A percentile compares a stretch with the other conserved stretches of the same genome.
These are phyloP conservation scores for Phytophthora chlamydospora DNA, from an alignment of 352 stramenopile genomes.

Conservation along the genomic window DNA sequence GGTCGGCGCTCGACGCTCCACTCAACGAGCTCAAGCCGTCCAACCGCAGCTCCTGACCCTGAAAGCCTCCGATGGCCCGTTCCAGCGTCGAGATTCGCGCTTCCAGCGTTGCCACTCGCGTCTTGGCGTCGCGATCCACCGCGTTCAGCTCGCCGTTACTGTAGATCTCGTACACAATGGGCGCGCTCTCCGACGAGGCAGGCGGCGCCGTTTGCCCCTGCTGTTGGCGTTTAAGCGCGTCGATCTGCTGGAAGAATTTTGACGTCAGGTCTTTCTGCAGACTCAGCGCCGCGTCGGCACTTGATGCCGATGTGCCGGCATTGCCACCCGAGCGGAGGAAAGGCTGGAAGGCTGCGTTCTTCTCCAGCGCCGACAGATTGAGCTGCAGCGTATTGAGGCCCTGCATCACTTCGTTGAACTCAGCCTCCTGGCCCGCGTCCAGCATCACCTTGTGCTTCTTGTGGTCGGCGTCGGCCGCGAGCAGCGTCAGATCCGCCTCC, in stretches of 20 bases:
- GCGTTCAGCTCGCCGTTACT: conserved; percentile 77
- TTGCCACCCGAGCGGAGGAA: conserved; percentile 45
- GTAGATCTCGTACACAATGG: conserved; percentile 85
- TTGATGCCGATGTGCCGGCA: conserved; percentile 10
- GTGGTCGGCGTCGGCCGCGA: conserved; percentile 46
- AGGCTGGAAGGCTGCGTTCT: conserved; percentile 60
- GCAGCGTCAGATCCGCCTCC: conserved; percentile 61
- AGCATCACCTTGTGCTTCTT: conserved; percentile 60
- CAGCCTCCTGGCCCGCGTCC: conserved; percentile 70
- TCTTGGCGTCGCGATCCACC: conserved; percentile 69
- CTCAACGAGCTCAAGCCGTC: conserved; percentile 41
- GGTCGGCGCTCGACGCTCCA: conserved; percentile 32
- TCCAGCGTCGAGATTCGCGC: conserved; percentile 66
- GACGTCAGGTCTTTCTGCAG: conserved; percentile 74
- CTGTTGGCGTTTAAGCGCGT: conserved; percentile 56
- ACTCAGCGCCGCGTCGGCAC: conserved; percentile 49
- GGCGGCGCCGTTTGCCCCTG: conserved; percentile 21
- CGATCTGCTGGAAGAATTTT: conserved; percentile 77
- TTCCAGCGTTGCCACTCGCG: conserved; percentile 63
- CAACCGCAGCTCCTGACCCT: conserved; percentile 54
- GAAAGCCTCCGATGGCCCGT: conserved; percentile 58
- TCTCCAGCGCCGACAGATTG: conserved; percentile 65
- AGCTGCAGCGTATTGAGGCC: conserved; percentile 65
- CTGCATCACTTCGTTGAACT: conserved; percentile 69
- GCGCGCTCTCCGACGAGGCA: conserved; percentile 23